Evolutionary conservation across 352 stramenopile genomes (phyloP).

Genomic region (Phytophthora crassamura): DNA sequence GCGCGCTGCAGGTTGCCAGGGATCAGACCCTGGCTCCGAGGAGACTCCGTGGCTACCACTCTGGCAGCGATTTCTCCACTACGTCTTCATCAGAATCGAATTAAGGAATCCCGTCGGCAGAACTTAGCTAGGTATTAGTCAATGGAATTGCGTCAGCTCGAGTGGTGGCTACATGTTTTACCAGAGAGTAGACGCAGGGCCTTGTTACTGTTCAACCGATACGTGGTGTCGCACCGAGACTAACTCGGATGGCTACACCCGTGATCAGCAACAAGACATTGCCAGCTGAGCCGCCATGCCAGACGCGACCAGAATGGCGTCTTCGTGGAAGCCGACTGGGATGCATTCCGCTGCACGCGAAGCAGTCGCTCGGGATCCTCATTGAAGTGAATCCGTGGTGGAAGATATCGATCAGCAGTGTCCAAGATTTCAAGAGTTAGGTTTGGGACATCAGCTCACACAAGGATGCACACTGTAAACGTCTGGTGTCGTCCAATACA

Average conservation of each 20-base stretch:
- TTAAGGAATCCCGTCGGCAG: slow-evolving; percentile 15
- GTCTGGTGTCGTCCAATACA: neutral
- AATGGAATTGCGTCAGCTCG: slow-evolving; percentile 7
- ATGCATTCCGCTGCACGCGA: neutral
- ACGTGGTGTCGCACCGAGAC: slow-evolving; percentile 10
- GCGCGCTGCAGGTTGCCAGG: slow-evolving; percentile 36
- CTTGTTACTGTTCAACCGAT: neutral
- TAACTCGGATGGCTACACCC: slow-evolving; percentile 14
- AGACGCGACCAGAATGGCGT: slow-evolving; percentile 11
- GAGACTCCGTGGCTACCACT: slow-evolving; percentile 11
- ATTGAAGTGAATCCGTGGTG: slow-evolving; percentile 16
- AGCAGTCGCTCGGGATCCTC: neutral
- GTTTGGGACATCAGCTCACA: neutral
- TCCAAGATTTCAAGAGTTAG: neutral
- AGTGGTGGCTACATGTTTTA: too few relatives aligned
- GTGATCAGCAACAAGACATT: neutral
- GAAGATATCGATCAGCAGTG: slow-evolving; percentile 1
- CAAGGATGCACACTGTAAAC: neutral
- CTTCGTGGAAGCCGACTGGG: slow-evolving; percentile 11
- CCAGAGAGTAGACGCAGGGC: too few relatives aligned
- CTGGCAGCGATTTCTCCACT: slow-evolving; percentile 28
- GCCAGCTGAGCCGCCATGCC: slow-evolving; percentile 6
- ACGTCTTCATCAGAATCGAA: slow-evolving; percentile 32
- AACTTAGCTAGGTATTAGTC: slow-evolving; percentile 12
- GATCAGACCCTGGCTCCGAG: slow-evolving; percentile 20